Evolutionary conservation across 2,329 filamentous ascomycete species (phyloP), one percentile per base, ranked within the genome.

Genomic region (Trichoderma cornu-damae): DNA sequence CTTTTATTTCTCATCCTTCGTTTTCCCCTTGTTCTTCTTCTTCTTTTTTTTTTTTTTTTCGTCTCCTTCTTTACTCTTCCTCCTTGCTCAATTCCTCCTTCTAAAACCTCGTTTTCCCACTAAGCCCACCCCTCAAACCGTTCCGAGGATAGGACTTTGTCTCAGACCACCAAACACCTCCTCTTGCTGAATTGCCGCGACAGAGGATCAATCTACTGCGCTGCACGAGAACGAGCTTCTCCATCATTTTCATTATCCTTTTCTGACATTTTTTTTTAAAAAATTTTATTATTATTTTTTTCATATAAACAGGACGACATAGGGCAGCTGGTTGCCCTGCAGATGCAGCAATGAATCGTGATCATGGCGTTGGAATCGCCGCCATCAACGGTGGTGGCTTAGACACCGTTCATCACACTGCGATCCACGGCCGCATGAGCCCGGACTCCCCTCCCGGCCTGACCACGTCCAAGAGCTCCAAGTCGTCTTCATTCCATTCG

Each of bases 401-500:
- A 12, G 55, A 58, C 16, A 46, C 40, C 2, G 38, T 43, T 16
- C 30, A 42, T 22, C 34, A 46, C 46, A 28, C 34, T 18, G 20
- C 49, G 24, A 34, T 58, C 32, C 55, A 58, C 40, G 52, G 62
- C 64, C 64, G 70, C 54, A 61, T 67, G 46, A 70, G 69, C 52
- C 72, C 71, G 50, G 70, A 65, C 46, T 74, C 72, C 48, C 71
- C 71, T 9, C 71, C 71, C 52, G 89, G 90, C 66, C 84, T 96
- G 74, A 90, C 88, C 48, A 74, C 77, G 64, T 95, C 90, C 60
- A 95, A 93, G 72, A 94, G 90, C 61, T 96, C 90, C 63, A 95
- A 94, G 73, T 91, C 90, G 26, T 95, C 90, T 4, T 96, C 90
- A 49, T 88, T 93, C 67, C 87, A 87, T 65, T 96, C 91, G 35